Conservation (phyloP, 169 alveolate species). For the Pseudocohnilembus persalinus region DNA sequence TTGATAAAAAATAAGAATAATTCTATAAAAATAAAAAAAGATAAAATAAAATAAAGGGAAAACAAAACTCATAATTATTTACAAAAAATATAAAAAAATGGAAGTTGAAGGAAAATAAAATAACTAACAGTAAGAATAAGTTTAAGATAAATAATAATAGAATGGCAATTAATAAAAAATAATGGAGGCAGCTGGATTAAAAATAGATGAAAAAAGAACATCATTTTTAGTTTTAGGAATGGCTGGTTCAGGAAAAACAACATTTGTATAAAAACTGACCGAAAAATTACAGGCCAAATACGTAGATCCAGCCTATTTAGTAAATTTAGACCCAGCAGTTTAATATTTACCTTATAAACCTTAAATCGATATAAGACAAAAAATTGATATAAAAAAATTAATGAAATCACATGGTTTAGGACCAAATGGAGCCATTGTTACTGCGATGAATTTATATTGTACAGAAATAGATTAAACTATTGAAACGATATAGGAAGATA, state of each 20-base stretch:
- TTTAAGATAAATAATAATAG: background rate
- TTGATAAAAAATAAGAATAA: too few species aligned
- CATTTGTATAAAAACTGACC: conserved; percentile 58
- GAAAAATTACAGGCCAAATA: conserved; percentile 4
- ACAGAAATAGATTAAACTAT: conserved; percentile 70
- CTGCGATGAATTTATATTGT: conserved; percentile 76
- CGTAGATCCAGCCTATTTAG: conserved; percentile 55
- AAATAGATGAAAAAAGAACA: conserved; percentile 3
- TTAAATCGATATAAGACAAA: conserved; percentile 73
- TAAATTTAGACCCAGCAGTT: conserved; percentile 85
- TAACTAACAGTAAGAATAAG: background rate
- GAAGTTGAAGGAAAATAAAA: background rate
- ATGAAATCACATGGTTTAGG: conserved; percentile 72
- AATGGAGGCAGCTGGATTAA: background rate
- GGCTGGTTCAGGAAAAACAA: conserved; percentile 87
- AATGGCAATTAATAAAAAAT: too few species aligned
- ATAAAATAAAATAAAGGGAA: too few species aligned
- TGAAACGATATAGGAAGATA: conserved; percentile 51
- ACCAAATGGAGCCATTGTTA: conserved; percentile 84
- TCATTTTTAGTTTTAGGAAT: conserved; percentile 65
- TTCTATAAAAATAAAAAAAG: too few species aligned
- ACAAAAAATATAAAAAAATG: background rate
- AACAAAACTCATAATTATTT: background rate
- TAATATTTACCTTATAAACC: conserved; percentile 62
- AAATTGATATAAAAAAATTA: conserved; percentile 74